Base-by-base conservation (phyloP, 176 grass and related monocot species). In the Thalia dealbata region DNA sequence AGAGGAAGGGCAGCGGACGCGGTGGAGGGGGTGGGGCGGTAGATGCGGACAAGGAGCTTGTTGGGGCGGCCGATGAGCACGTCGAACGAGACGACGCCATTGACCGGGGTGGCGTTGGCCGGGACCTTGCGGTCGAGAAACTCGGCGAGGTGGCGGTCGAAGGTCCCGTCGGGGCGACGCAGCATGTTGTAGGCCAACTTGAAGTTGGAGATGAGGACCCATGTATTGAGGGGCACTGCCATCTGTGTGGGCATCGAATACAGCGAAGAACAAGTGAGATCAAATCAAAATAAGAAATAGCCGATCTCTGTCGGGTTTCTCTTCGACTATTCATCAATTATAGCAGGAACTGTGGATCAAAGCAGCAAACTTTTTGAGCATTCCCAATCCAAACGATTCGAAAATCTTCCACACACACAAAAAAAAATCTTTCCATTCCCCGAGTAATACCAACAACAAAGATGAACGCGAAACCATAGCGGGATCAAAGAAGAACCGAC, bases 141-240 rank as follows among this genome's bases (percentile, higher is more conserved):
- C 76, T 99, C 95, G 8, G 85, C 90, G 13, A 93, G 90, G 81
- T 85, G 67, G 60, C 95, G 95, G 72, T 99, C 90, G 62, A 99
- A 99, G 69, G 95, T 93, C 73, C 95, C 95, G 41, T 99, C 95
- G 14, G 95, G 83, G 9, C 95, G 87, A 24, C 95, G 90, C 41
- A 93, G 83, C 85, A 93, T 88, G 83, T 91, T 88, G 90, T 99
- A 99, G 14, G 85, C 77, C 76, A 99, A 56, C 82, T 99, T 99
- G 90, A 88, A 99, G 83, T 99, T 91, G 83, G 95, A 99, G 75
- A 93, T 99, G 79, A 99, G 95, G 67, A 99, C 85, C 87, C 85
- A 88, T 65, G 90, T 93, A 81, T 99, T 78, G 45, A 93, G 83
- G 64, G 95, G 95, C 78, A 99, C 95, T 30, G 54, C 87, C 72